Percentiles rank a stretch among this genome's conserved stretches.
Evolutionary conservation across 257 asterid genomes (phyloP).

Genomic region (Solanum rostratum): DNA sequence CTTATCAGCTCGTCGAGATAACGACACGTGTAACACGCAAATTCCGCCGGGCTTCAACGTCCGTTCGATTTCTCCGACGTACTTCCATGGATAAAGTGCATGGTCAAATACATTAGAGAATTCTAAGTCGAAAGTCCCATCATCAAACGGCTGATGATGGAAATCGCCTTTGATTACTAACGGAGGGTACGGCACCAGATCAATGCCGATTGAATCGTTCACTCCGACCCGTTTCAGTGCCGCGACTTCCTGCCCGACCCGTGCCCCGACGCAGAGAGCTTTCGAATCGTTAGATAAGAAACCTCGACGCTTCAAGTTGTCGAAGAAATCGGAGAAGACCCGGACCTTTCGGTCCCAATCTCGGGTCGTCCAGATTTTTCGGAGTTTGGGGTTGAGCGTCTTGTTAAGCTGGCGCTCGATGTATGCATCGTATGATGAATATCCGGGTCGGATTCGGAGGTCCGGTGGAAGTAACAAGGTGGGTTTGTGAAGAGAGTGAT

Average conservation of each 20-base stretch:
- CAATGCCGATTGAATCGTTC: constrained; percentile 59
- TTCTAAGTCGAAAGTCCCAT: constrained; percentile 57
- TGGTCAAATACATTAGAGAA: constrained; percentile 96
- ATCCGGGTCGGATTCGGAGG: constrained; percentile 68
- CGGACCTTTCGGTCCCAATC: constrained; percentile 76
- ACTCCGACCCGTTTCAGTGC: constrained; percentile 75
- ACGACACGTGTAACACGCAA: constrained; percentile 72
- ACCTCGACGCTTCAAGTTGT: constrained; percentile 18
- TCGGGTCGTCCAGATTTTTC: constrained; percentile 80
- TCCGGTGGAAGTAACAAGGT: background rate
- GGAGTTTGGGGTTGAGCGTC: constrained; percentile 84
- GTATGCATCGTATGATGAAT: constrained; percentile 63
- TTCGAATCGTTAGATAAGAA: constrained; percentile 39
- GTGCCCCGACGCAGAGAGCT: constrained; percentile 71
- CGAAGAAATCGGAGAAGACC: constrained; percentile 56
- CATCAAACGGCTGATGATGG: constrained; percentile 69
- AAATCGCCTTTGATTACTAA: constrained; percentile 78
- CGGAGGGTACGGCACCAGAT: constrained; percentile 85
- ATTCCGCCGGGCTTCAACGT: constrained; percentile 61
- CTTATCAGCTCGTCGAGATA: constrained; percentile 61
- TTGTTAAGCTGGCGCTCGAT: constrained; percentile 81
- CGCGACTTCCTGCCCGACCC: constrained; percentile 94
- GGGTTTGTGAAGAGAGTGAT: background rate
- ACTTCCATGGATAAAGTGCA: constrained; percentile 76
- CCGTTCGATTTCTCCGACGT: constrained; percentile 79